A percentile compares a stretch with the other conserved stretches of the same genome.
phyloP scores from a whole-genome alignment of 2,329 filamentous ascomycete species.

The Colletotrichum godetiae region DNA sequence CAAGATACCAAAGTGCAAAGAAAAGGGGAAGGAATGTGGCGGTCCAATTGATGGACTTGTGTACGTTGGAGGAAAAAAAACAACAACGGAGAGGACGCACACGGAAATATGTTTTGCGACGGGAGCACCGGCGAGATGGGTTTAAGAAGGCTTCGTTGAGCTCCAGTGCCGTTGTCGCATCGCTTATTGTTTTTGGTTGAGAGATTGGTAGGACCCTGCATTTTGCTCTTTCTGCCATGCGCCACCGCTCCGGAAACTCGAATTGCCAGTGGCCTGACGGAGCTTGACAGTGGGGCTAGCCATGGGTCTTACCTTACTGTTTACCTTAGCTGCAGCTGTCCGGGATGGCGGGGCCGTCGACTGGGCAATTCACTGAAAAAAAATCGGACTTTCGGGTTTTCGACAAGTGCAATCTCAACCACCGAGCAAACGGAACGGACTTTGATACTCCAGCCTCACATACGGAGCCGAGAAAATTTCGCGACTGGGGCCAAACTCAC shows the following conservation, averaged over 20 bases:
- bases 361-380: conserved; percentile 14
- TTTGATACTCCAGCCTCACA: conserved; percentile 10
- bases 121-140: conserved; percentile 3
- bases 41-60: conserved; percentile 1
- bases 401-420: conserved; percentile 14
- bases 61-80: neutral
- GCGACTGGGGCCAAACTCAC: neutral
- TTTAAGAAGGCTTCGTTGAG: conserved; percentile 23
- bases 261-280: conserved; percentile 31
- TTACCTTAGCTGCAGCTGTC: conserved; percentile 1
- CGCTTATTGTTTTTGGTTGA: conserved; percentile 34
- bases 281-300: neutral
- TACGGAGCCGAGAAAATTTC: conserved; percentile 5
- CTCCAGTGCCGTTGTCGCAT: conserved; percentile 9
- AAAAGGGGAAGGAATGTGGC: conserved; percentile 17
- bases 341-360: conserved; percentile 28
- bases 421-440: conserved; percentile 17
- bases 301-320: neutral
- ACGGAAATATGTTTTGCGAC: neutral
- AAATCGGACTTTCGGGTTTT: conserved; percentile 34
- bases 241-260: conserved; percentile 32
- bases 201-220: conserved; percentile 31
- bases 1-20: neutral
- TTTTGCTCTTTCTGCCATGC: conserved; percentile 33
- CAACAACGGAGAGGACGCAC: neutral